phyloP scores from a whole-genome alignment of 495 filamentous ascomycete genomes.

The Penicillium canariense region DNA sequence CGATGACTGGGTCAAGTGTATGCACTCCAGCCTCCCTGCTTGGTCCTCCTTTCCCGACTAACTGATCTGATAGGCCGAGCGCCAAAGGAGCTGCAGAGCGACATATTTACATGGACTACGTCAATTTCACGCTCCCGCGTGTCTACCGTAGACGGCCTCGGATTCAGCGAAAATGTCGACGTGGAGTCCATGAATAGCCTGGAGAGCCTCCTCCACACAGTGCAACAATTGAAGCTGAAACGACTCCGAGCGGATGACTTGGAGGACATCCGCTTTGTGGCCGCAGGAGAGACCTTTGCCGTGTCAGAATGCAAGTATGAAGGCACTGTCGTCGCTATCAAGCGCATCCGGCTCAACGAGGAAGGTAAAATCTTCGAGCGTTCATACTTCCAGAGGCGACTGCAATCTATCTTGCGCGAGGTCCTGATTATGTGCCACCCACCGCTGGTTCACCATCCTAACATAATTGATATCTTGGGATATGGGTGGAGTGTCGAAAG shows the following conservation, averaged over 20 bases:
- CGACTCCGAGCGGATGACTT: constrained; percentile 23
- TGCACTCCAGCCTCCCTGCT: background rate
- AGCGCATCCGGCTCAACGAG: constrained; percentile 25
- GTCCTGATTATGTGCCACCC: constrained; percentile 34
- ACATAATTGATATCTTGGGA: constrained; percentile 31
- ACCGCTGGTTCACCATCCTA: constrained; percentile 26
- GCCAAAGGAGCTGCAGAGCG: background rate
- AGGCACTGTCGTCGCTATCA: constrained; percentile 28
- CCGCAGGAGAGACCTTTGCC: constrained; percentile 32
- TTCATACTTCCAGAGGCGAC: constrained; percentile 20
- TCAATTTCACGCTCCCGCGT: constrained; percentile 22
- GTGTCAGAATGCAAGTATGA: constrained; percentile 29
- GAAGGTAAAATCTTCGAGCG: constrained; percentile 6
- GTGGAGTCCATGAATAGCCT: constrained; percentile 21
- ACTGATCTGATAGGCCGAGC: background rate
- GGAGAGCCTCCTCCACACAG: constrained; percentile 25
- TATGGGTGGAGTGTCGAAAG: constrained; percentile 32
- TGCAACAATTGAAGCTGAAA: constrained; percentile 28
- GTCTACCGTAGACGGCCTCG: constrained; percentile 25
- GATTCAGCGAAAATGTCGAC: constrained; percentile 18
- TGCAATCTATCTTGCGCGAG: constrained; percentile 31
- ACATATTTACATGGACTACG: constrained; percentile 9
- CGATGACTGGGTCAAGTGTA: constrained; percentile 9
- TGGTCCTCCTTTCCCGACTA: background rate
- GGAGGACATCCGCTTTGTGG: constrained; percentile 23